These are phyloP conservation scores for Solanum appendiculatum DNA, from an alignment of 257 asterid genomes.

Conservation along the genomic window DNA sequence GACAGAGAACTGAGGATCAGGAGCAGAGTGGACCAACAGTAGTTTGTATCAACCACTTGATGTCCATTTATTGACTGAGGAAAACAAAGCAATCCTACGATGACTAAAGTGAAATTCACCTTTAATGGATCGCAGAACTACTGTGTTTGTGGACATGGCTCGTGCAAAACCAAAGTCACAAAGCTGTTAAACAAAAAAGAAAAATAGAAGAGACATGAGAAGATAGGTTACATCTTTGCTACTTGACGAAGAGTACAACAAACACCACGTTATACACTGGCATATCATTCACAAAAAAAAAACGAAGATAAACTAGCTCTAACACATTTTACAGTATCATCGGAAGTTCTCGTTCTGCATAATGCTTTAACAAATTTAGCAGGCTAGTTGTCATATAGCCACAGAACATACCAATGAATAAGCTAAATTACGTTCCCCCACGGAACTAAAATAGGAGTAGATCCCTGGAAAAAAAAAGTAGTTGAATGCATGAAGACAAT, in stretches of 20 bases:
- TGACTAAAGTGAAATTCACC: constrained; percentile 26
- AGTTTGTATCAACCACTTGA: not conserved
- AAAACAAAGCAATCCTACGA: not conserved
- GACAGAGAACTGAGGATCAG: constrained; percentile 5
- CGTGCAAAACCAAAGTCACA: constrained; percentile 98
- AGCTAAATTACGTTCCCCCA: not conserved
- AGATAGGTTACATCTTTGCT: not conserved
- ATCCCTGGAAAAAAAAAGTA: not conserved
- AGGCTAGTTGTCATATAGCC: not conserved
- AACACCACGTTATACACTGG: not conserved
- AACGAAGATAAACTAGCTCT: not conserved
- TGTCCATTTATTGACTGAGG: not conserved
- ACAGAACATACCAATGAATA: not conserved
- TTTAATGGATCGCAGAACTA: constrained; percentile 89
- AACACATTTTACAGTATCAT: not conserved
- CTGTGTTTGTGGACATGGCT: constrained; percentile 96
- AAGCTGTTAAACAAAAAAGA: constrained; percentile 40
- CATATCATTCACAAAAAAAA: not conserved
- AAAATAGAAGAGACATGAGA: constrained; percentile 5
- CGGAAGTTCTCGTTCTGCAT: not conserved
- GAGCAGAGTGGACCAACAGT: constrained; percentile 9
- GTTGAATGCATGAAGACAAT: not conserved
- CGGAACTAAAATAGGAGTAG: not conserved
- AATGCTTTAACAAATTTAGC: not conserved
- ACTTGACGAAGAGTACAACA: not conserved